Percentiles rank a stretch among this genome's conserved stretches.
These are phyloP conservation scores for Articulospora tetracladia DNA, from an alignment of 495 filamentous ascomycete genomes.

Conservation along the genomic window DNA sequence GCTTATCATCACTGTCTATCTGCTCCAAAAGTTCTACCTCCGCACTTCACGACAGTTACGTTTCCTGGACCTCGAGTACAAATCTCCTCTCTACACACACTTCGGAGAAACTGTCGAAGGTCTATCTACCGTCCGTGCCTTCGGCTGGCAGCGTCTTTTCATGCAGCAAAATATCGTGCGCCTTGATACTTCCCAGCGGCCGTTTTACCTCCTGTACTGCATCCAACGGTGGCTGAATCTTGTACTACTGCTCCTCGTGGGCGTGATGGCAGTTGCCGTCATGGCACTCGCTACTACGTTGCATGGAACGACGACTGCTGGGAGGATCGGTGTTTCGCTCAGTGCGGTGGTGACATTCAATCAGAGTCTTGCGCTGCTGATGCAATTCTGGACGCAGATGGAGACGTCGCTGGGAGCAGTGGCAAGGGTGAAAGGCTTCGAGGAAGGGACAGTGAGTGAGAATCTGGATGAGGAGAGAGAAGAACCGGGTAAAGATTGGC, in stretches of 20 bases:
- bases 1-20: slow-evolving; percentile 33
- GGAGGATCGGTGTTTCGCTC: background rate
- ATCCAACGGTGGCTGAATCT: slow-evolving; percentile 42
- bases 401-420: slow-evolving; percentile 9
- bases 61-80: slow-evolving; percentile 51
- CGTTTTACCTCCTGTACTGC: slow-evolving; percentile 41
- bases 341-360: slow-evolving; percentile 45
- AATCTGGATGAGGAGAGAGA: background rate
- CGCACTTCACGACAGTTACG: slow-evolving; percentile 55
- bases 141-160: slow-evolving; percentile 30
- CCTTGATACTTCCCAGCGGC: slow-evolving; percentile 37
- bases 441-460: background rate
- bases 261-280: slow-evolving; percentile 30
- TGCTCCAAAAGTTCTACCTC: slow-evolving; percentile 52
- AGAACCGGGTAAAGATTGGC: slow-evolving; percentile 3
- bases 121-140: slow-evolving; percentile 38
- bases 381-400: slow-evolving; percentile 8
- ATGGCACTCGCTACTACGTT: slow-evolving; percentile 28
- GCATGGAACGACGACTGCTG: background rate
- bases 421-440: slow-evolving; percentile 8
- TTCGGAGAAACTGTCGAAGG: slow-evolving; percentile 40
- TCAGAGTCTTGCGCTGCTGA: slow-evolving; percentile 49
- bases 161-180: slow-evolving; percentile 10
- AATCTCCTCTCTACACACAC: slow-evolving; percentile 39
- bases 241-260: slow-evolving; percentile 36